Conservation (phyloP, 192 early-diverging fungal species). For the Backusella mclennaniae region DNA sequence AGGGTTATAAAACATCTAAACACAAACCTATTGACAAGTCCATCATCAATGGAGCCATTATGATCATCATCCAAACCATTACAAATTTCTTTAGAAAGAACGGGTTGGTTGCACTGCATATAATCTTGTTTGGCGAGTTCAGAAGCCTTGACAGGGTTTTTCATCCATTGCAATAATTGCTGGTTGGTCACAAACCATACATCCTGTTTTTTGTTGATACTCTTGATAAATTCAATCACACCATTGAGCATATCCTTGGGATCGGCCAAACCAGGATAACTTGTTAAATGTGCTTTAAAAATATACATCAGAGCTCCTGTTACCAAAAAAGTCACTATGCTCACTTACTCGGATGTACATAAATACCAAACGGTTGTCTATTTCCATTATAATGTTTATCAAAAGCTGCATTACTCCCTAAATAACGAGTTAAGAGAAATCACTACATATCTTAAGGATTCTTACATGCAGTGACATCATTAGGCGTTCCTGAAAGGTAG, state of each 20-base stretch:
- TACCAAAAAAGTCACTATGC: background rate
- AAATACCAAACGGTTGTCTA: constrained; percentile 55
- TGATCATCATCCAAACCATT: constrained; percentile 64
- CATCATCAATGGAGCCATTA: constrained; percentile 37
- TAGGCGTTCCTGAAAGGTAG: constrained; percentile 41
- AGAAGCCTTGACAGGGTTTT: constrained; percentile 70
- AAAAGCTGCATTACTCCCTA: constrained; percentile 38
- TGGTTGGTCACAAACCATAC: constrained; percentile 74
- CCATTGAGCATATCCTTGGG: constrained; percentile 15
- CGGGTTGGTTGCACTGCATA: constrained; percentile 59
- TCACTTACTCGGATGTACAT: constrained; percentile 42
- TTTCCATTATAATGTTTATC: constrained; percentile 46
- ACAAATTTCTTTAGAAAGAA: constrained; percentile 61
- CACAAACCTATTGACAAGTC: constrained; percentile 30
- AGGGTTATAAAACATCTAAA: too few relatives aligned
- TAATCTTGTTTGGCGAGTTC: constrained; percentile 59
- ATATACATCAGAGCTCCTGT: too few relatives aligned
- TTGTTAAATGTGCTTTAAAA: constrained; percentile 37
- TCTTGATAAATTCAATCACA: constrained; percentile 47
- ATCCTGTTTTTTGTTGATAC: constrained; percentile 46
- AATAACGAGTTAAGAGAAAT: too few relatives aligned
- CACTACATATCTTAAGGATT: too few relatives aligned
- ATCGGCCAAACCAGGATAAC: constrained; percentile 21
- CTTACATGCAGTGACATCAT: constrained; percentile 38
- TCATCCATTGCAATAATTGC: constrained; percentile 70